phyloP scores from a whole-genome alignment of 306 rosid species.

The Vigna angularis region DNA sequence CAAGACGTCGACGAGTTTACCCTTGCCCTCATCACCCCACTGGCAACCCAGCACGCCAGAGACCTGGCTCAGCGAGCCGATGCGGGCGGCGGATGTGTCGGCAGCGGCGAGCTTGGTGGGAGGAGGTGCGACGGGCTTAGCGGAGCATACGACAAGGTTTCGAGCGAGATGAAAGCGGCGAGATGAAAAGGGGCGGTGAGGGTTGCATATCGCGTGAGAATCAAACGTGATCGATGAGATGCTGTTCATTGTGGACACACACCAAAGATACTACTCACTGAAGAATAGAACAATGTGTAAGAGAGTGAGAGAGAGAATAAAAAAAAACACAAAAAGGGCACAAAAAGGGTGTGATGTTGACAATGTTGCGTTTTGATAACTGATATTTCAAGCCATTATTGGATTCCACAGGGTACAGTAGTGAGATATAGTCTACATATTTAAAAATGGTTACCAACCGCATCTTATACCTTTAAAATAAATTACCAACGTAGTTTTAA shows the following conservation, averaged over 20 bases:
- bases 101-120: constrained; percentile 63
- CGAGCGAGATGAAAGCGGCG: constrained; percentile 24
- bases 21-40: constrained; percentile 99
- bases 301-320: no score
- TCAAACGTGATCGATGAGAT: constrained; percentile 64
- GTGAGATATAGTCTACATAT: no score
- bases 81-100: constrained; percentile 54
- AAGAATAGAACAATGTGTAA: no score
- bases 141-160: constrained; percentile 59
- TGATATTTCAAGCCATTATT: not conserved
- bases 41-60: constrained; percentile 93
- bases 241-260: constrained; percentile 57
- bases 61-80: constrained; percentile 79
- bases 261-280: no score
- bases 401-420: no score
- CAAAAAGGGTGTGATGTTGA: not conserved
- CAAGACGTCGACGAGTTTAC: constrained; percentile 90
- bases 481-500: no score
- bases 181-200: constrained; percentile 39
- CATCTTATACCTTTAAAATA: no score
- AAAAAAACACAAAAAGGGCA: constrained; percentile 2
- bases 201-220: constrained; percentile 53
- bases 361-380: not conserved
- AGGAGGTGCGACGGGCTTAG: constrained; percentile 53
- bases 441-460: no score